A percentile compares a stretch with the other conserved stretches of the same genome.
These are phyloP conservation scores for Neonectria neomacrospora DNA, from an alignment of 2,329 filamentous ascomycete species.

Conservation along the genomic window DNA sequence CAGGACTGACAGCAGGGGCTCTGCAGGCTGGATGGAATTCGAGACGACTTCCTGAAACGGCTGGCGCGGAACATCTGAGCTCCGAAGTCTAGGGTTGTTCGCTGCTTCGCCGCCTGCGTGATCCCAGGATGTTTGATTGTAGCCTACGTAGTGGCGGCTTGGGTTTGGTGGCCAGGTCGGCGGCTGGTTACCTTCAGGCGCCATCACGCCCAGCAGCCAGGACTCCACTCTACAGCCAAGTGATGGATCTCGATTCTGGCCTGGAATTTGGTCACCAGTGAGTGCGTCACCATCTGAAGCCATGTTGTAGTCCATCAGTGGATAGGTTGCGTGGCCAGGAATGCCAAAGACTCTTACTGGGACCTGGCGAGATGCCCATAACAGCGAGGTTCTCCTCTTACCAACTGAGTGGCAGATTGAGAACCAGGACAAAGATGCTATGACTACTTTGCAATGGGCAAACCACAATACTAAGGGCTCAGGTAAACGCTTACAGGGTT, in stretches of 20 bases:
- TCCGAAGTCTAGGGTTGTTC: constrained; percentile 6
- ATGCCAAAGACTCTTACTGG: neutral
- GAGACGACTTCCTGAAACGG: constrained; percentile 15
- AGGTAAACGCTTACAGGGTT: neutral
- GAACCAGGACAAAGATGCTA: neutral
- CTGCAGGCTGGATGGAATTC: neutral
- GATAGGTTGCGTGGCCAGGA: neutral
- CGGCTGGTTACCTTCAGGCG: neutral
- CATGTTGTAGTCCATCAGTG: neutral
- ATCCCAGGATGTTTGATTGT: neutral
- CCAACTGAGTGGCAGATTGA: constrained; percentile 1
- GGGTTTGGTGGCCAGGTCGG: too few species aligned
- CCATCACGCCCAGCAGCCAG: neutral
- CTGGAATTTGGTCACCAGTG: neutral
- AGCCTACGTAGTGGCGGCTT: neutral
- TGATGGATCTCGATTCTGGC: neutral
- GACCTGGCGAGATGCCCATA: neutral
- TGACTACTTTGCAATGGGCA: neutral
- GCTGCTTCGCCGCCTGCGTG: neutral
- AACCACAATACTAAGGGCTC: neutral
- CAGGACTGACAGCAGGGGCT: neutral
- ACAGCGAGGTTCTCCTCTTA: constrained; percentile 4
- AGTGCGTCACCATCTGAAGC: neutral
- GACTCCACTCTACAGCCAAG: neutral
- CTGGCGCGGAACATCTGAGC: constrained; percentile 7